phyloP scores from a whole-genome alignment of 257 asterid genomes.

The Buddleja alternifolia region DNA sequence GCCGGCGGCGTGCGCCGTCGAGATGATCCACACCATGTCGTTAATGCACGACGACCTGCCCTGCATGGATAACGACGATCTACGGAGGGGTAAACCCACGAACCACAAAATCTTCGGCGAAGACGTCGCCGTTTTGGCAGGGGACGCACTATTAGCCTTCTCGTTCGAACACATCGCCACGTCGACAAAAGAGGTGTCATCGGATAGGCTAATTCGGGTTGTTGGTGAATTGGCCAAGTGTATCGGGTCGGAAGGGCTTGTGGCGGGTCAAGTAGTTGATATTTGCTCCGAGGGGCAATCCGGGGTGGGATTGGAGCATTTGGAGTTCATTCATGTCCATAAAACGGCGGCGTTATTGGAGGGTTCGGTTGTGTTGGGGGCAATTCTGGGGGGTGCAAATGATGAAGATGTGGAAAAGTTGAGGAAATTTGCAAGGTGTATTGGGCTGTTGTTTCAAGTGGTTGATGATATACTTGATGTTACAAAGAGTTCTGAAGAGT shows the following conservation, averaged over 20 bases:
- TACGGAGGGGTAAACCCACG: constrained; percentile 64
- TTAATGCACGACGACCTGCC: constrained; percentile 73
- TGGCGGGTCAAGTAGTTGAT: constrained; percentile 62
- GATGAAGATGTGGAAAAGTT: constrained; percentile 45
- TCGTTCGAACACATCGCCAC: constrained; percentile 55
- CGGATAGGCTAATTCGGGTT: constrained; percentile 40
- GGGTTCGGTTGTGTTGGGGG: constrained; percentile 61
- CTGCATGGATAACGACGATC: constrained; percentile 68
- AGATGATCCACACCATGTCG: constrained; percentile 75
- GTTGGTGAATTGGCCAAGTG: constrained; percentile 50
- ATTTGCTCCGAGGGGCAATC: constrained; percentile 48
- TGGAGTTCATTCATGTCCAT: constrained; percentile 60
- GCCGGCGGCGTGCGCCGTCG: constrained; percentile 72
- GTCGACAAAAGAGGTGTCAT: constrained; percentile 39
- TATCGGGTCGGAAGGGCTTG: constrained; percentile 52
- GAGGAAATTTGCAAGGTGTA: constrained; percentile 54
- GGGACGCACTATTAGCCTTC: constrained; percentile 59
- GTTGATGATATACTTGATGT: constrained; percentile 71
- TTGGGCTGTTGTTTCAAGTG: constrained; percentile 65
- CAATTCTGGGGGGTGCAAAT: constrained; percentile 56
- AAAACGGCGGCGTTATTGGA: constrained; percentile 67
- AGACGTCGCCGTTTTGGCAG: constrained; percentile 57
- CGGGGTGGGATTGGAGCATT: constrained; percentile 50
- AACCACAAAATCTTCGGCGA: constrained; percentile 61
- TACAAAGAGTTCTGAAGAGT: constrained; percentile 53